A percentile compares a stretch with the other conserved stretches of the same genome.
Conservation (phyloP, 768 basidiomycete genomes). For the Neoboletus magnificus region DNA sequence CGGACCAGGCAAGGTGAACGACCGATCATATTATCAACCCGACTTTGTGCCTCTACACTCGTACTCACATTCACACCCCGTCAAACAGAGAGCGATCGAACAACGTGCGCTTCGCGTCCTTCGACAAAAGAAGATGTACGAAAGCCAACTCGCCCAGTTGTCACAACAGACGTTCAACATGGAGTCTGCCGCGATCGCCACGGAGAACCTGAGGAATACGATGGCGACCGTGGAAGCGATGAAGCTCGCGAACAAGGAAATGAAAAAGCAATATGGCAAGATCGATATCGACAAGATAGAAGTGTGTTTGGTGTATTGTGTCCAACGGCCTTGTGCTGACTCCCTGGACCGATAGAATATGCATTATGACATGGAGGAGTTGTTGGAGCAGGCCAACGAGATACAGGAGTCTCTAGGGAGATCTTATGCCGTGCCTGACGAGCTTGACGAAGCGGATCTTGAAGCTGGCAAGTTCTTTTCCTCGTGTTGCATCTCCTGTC, state of each 20-base stretch:
- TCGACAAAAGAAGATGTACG: conserved; percentile 96
- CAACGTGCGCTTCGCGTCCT: conserved; percentile 90
- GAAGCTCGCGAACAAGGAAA: conserved; percentile 93
- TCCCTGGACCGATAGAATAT: conserved; percentile 61
- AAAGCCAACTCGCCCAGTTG: conserved; percentile 85
- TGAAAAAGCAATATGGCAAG: conserved; percentile 96
- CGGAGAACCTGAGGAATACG: conserved; percentile 97
- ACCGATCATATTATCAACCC: neutral
- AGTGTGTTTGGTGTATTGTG: conserved; percentile 42
- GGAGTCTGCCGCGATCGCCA: conserved; percentile 92
- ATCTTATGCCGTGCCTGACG: conserved; percentile 95
- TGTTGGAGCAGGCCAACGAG: conserved; percentile 96
- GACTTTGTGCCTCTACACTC: neutral
- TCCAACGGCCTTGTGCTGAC: neutral
- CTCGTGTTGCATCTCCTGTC: neutral
- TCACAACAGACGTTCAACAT: conserved; percentile 97
- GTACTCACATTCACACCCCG: neutral
- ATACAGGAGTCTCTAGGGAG: conserved; percentile 92
- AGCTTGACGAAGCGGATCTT: conserved; percentile 95
- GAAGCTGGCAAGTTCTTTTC: conserved; percentile 71
- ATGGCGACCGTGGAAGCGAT: conserved; percentile 99
- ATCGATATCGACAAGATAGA: conserved; percentile 98
- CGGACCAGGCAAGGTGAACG: conserved; percentile 87
- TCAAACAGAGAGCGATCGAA: conserved; percentile 76
- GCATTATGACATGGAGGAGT: conserved; percentile 97